phyloP scores from a whole-genome alignment of 495 filamentous ascomycete species.

The Hypoxylon rickii region DNA sequence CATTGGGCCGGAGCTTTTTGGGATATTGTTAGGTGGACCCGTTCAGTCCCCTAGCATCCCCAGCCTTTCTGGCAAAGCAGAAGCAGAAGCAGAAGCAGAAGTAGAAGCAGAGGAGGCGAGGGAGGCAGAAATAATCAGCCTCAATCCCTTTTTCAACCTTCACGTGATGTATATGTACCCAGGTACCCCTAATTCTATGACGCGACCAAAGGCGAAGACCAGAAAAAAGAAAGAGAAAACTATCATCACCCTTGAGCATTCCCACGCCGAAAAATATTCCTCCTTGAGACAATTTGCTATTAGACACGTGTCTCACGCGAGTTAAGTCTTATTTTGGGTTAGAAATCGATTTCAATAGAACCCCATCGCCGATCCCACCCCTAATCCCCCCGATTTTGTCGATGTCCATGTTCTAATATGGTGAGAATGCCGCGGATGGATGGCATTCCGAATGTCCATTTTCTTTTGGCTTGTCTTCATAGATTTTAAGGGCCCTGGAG shows the following conservation, averaged over 20 bases:
- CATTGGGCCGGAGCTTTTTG: slow-evolving; percentile 22
- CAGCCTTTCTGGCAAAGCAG: no score
- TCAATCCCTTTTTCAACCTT: slow-evolving; percentile 13
- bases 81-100: no score
- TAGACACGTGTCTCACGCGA: slow-evolving; percentile 10
- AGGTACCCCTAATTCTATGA: background rate
- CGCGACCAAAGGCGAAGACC: background rate
- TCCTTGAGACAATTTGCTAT: slow-evolving; percentile 7
- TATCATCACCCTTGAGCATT: no score
- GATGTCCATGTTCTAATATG: no score
- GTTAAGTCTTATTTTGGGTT: background rate
- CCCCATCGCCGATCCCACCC: background rate
- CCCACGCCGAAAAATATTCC: background rate
- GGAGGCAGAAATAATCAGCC: slow-evolving; percentile 14
- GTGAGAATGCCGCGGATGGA: no score
- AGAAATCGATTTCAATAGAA: background rate
- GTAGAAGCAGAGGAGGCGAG: no score
- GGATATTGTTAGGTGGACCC: background rate
- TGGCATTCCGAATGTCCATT: no score
- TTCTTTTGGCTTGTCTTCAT: no score
- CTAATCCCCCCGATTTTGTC: no score
- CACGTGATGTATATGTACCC: slow-evolving; percentile 12
- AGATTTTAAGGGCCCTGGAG: no score
- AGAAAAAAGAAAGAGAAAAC: background rate
- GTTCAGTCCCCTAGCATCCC: no score